Conservation (phyloP, 495 filamentous ascomycete species). For the Margaritispora aquatica region DNA sequence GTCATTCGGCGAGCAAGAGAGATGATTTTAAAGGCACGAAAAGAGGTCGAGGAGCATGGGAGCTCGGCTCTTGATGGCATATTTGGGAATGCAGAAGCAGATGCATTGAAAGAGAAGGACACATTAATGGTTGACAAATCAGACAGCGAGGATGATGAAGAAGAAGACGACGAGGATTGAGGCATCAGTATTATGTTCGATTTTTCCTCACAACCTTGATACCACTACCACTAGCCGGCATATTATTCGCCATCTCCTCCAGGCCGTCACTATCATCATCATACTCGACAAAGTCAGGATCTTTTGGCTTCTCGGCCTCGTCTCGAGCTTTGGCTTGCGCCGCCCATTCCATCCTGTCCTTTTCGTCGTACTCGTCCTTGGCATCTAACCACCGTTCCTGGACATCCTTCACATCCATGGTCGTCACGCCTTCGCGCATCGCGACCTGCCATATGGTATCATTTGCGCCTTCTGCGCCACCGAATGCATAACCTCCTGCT, state of each 20-base stretch:
- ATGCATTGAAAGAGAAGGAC: slow-evolving; percentile 17
- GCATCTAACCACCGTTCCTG: slow-evolving; percentile 93
- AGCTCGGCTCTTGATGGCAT: slow-evolving; percentile 34
- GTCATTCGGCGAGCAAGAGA: slow-evolving; percentile 68
- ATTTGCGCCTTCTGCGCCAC: slow-evolving; percentile 82
- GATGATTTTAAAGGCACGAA: slow-evolving; percentile 57
- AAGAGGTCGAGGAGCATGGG: slow-evolving; percentile 26
- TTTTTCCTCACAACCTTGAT: slow-evolving; percentile 36
- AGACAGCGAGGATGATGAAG: slow-evolving; percentile 36
- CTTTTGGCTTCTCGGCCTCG: slow-evolving; percentile 29
- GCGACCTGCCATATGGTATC: slow-evolving; percentile 93
- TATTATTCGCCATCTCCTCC: slow-evolving; percentile 13
- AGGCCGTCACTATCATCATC: slow-evolving; percentile 33
- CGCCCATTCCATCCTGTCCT: slow-evolving; percentile 66
- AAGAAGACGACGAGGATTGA: slow-evolving; percentile 33
- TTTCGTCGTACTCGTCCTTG: slow-evolving; percentile 81
- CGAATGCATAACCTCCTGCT: slow-evolving; percentile 89
- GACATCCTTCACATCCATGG: slow-evolving; percentile 78
- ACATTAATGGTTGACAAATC: slow-evolving; percentile 38
- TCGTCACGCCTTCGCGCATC: slow-evolving; percentile 75
- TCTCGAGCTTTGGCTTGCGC: slow-evolving; percentile 36
- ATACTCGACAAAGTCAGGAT: slow-evolving; percentile 20
- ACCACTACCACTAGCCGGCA: slow-evolving; percentile 26
- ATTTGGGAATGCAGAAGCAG: slow-evolving; percentile 31
- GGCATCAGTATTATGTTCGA: slow-evolving; percentile 28